These are phyloP conservation scores for Sporothrix humicola DNA, from an alignment of 2,329 filamentous ascomycete species.

Conservation along the genomic window DNA sequence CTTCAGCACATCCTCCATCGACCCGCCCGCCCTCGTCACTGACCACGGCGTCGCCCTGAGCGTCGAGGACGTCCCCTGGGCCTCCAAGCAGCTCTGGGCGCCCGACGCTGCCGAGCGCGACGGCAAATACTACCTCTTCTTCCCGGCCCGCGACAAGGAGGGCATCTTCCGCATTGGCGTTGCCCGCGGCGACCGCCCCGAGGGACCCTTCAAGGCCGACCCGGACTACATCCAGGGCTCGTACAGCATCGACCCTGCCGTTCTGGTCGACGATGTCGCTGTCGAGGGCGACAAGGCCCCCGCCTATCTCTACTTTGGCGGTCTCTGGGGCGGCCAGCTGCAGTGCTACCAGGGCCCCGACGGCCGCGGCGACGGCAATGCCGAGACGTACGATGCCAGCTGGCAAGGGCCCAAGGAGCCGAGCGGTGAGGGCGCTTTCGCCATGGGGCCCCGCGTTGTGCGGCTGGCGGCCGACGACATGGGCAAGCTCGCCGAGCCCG, in stretches of 20 bases:
- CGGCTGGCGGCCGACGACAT: constrained; percentile 67
- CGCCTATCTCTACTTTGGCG: constrained; percentile 74
- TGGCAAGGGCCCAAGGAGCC: constrained; percentile 66
- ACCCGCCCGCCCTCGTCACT: constrained; percentile 63
- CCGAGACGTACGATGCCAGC: constrained; percentile 56
- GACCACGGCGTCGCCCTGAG: constrained; percentile 75
- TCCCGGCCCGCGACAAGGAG: constrained; percentile 73
- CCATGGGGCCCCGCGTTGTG: constrained; percentile 71
- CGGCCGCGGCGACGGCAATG: constrained; percentile 42
- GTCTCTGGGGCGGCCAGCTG: constrained; percentile 80
- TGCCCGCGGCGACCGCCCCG: constrained; percentile 65
- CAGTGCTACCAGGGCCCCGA: constrained; percentile 68
- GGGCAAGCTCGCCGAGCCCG: constrained; percentile 61
- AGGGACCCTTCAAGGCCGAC: constrained; percentile 73
- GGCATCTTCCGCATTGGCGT: constrained; percentile 78
- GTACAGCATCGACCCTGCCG: constrained; percentile 78
- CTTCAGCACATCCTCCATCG: constrained; percentile 62
- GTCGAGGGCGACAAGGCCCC: constrained; percentile 52
- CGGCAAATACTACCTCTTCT: constrained; percentile 74
- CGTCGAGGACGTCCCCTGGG: constrained; percentile 73
- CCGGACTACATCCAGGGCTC: constrained; percentile 68
- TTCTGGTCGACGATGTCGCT: constrained; percentile 74
- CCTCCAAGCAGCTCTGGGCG: constrained; percentile 79
- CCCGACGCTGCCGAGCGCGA: constrained; percentile 74
- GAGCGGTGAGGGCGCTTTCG: constrained; percentile 57